A percentile compares a stretch with the other conserved stretches of the same genome.
These are phyloP conservation scores for Carex littledalei DNA, from an alignment of 176 grass and related monocot species.

Conservation along the genomic window DNA sequence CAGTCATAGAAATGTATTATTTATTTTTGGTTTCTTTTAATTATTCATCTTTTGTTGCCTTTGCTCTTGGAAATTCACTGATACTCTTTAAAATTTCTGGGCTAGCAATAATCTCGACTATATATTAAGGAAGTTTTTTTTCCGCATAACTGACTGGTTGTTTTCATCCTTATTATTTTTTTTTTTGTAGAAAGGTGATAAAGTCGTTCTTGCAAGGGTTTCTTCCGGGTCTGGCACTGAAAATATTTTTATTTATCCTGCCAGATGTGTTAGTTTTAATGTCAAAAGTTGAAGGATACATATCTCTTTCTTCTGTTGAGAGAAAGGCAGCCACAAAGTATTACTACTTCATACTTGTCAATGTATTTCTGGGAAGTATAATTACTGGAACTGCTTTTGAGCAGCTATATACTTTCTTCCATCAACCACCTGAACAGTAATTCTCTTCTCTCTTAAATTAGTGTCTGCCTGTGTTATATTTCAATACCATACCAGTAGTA, in stretches of 20 bases:
- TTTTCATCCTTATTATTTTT: background rate
- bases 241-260: slow-evolving; percentile 83
- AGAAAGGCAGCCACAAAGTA: slow-evolving; percentile 87
- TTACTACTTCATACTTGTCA: slow-evolving; percentile 98
- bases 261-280: slow-evolving; percentile 84
- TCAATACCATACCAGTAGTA: background rate
- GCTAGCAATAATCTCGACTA: background rate
- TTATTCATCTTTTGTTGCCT: slow-evolving; percentile 1
- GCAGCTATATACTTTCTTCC: slow-evolving; percentile 75
- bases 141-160: background rate
- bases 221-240: slow-evolving; percentile 89
- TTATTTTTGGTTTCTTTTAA: background rate
- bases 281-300: slow-evolving; percentile 94
- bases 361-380: slow-evolving; percentile 95
- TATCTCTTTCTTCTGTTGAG: slow-evolving; percentile 87
- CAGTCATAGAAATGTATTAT: slow-evolving; percentile 82
- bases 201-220: slow-evolving; percentile 93
- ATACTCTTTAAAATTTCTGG: background rate
- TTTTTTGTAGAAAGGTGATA: slow-evolving; percentile 60
- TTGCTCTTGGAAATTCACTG: background rate
- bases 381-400: slow-evolving; percentile 91
- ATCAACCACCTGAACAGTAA: slow-evolving; percentile 77
- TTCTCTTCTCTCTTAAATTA: slow-evolving; percentile 14
- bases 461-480: background rate
- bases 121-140: background rate